Evolutionary conservation across 805 yeast species (phyloP).

Genomic region (Saturnispora ahearnii): DNA sequence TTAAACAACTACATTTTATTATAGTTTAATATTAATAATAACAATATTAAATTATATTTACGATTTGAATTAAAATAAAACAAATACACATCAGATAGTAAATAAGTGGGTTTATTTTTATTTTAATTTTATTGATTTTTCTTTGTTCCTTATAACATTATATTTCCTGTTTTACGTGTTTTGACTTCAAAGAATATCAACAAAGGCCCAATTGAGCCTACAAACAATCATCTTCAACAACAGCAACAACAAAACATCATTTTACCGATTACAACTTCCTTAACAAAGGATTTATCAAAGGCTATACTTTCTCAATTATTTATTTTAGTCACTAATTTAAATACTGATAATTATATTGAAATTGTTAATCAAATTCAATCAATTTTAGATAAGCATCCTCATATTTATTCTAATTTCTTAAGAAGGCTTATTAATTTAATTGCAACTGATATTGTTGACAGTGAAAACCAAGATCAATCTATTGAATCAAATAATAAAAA

Average conservation of each 20-base stretch:
- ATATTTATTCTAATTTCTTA: constrained; percentile 27
- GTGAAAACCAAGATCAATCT: constrained; percentile 16
- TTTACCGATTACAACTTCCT: constrained; percentile 6
- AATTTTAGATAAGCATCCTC: constrained; percentile 32
- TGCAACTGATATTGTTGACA: constrained; percentile 19
- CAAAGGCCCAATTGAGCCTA: constrained; percentile 1
- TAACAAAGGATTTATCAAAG: constrained; percentile 14
- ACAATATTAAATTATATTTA: too few relatives aligned
- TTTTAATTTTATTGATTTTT: too few relatives aligned
- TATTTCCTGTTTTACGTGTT: background rate
- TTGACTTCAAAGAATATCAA: background rate
- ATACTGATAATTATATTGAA: constrained; percentile 31
- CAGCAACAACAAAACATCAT: background rate
- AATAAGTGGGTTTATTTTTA: too few relatives aligned
- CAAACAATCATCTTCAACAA: background rate
- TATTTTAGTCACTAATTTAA: constrained; percentile 38
- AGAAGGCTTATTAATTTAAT: constrained; percentile 26
- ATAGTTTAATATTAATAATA: too few relatives aligned
- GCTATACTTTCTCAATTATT: constrained; percentile 45
- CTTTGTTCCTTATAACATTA: too few relatives aligned
- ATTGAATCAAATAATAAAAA: constrained; percentile 14
- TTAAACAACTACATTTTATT: too few relatives aligned
- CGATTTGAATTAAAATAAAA: too few relatives aligned
- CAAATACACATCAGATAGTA: too few relatives aligned
- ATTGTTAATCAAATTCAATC: constrained; percentile 38